Evolutionary conservation across 768 basidiomycete genomes (phyloP).

Genomic region (Tulasnella sp.): DNA sequence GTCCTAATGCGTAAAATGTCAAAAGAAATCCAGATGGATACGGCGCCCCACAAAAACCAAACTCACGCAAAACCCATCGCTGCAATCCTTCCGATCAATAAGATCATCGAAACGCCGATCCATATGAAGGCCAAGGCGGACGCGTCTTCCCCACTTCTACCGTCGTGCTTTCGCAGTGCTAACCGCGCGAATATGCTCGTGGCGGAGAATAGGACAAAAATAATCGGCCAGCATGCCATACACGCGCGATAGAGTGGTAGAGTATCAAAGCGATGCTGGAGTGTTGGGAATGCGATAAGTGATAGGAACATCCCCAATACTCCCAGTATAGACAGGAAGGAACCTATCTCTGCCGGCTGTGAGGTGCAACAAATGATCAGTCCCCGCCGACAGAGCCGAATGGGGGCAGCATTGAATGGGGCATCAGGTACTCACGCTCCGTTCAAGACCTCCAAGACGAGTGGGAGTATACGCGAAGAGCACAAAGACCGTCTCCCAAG

Average conservation of each 20-base stretch:
- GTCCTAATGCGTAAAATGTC: conserved; percentile 18
- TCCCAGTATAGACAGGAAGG: conserved; percentile 17
- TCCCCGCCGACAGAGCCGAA: not conserved
- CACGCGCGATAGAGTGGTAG: conserved; percentile 16
- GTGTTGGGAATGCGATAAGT: conserved; percentile 19
- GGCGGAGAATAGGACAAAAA: conserved; percentile 7
- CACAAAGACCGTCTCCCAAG: conserved; percentile 58
- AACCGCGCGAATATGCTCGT: not conserved
- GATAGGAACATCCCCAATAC: conserved; percentile 16
- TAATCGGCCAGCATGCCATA: conserved; percentile 19
- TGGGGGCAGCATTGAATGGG: too few relatives aligned
- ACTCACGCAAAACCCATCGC: conserved; percentile 4
- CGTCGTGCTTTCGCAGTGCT: not conserved
- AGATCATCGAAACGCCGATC: not conserved
- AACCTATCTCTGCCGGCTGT: conserved; percentile 21
- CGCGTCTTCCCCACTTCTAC: not conserved
- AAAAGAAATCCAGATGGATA: not conserved
- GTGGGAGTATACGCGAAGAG: conserved; percentile 57
- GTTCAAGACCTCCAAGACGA: conserved; percentile 44
- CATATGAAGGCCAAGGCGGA: not conserved
- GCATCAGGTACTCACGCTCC: conserved; percentile 42
- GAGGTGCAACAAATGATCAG: not conserved
- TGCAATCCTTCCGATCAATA: conserved; percentile 1
- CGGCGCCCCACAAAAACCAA: conserved; percentile 12
- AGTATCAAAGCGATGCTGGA: conserved; percentile 19